Conservation (phyloP, 441 rosid species). For the Omphalea diandra region DNA sequence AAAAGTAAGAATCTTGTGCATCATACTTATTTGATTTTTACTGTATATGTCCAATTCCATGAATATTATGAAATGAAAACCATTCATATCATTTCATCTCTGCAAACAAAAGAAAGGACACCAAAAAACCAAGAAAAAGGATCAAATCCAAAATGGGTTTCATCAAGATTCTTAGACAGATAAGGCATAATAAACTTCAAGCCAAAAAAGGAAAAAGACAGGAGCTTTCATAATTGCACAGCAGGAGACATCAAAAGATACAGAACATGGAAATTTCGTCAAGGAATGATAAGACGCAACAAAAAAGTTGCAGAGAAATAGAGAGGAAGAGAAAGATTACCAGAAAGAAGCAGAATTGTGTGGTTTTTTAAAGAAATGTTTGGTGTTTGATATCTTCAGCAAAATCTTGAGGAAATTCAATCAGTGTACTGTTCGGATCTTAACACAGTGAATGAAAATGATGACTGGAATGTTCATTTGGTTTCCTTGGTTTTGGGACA, state of each 20-base stretch:
- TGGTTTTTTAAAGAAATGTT: background rate
- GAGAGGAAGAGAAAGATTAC: conserved; percentile 4
- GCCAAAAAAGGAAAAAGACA: background rate
- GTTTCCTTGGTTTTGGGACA: no score
- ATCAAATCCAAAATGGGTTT: no score
- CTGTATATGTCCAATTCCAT: background rate
- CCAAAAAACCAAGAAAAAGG: background rate
- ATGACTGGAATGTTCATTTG: no score
- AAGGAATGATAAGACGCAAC: background rate
- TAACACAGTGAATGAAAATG: no score
- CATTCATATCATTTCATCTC: background rate
- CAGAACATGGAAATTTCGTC: conserved; percentile 11
- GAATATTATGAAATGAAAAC: background rate
- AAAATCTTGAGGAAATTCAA: background rate
- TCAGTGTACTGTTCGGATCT: no score
- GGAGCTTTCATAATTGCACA: background rate
- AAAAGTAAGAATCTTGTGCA: background rate
- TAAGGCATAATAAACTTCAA: background rate
- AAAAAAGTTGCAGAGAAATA: background rate
- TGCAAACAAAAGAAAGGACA: no score
- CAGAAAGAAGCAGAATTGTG: background rate
- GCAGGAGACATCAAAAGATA: background rate
- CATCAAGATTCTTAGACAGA: background rate
- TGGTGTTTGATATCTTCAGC: background rate
- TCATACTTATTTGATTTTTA: background rate